phyloP scores from a whole-genome alignment of 2,329 filamentous ascomycete genomes.

The Cercospora sp. region DNA sequence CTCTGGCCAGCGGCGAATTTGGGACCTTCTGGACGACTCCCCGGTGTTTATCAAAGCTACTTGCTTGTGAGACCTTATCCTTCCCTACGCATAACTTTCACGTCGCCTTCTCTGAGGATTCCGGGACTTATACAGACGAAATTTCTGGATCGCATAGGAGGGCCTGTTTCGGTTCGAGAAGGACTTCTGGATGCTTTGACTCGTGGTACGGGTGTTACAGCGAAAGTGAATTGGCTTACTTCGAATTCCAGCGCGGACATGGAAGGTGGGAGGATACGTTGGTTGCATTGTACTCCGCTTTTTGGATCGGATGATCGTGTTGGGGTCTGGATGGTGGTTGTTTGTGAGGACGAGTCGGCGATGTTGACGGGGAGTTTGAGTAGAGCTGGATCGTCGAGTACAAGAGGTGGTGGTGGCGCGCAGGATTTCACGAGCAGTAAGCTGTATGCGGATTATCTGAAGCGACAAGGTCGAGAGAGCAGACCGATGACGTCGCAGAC shows the following conservation, averaged over 20 bases:
- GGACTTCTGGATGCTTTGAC: slow-evolving; percentile 44
- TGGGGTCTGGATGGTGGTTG: slow-evolving; percentile 51
- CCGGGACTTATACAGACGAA: slow-evolving; percentile 61
- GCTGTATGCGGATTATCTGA: slow-evolving; percentile 42
- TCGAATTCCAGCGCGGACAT: slow-evolving; percentile 11
- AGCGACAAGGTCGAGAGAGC: slow-evolving; percentile 32
- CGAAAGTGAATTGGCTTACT: slow-evolving; percentile 46
- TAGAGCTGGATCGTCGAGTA: background rate
- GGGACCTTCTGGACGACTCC: slow-evolving; percentile 39
- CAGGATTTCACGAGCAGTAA: slow-evolving; percentile 34
- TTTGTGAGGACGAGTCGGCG: slow-evolving; percentile 44
- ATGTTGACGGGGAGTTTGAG: slow-evolving; percentile 29
- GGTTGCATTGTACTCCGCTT: slow-evolving; percentile 49
- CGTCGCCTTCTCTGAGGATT: slow-evolving; percentile 65
- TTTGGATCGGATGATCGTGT: slow-evolving; percentile 46
- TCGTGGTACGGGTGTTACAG: slow-evolving; percentile 44
- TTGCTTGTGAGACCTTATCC: slow-evolving; percentile 67
- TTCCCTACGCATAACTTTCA: slow-evolving; percentile 66
- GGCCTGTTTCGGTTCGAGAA: slow-evolving; percentile 40
- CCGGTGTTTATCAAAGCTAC: slow-evolving; percentile 50
- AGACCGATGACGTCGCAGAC: slow-evolving; percentile 15
- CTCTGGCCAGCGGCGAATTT: slow-evolving; percentile 37
- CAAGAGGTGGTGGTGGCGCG: slow-evolving; percentile 6
- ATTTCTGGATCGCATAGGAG: slow-evolving; percentile 47
- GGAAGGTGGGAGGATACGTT: slow-evolving; percentile 38